Base-by-base conservation (phyloP, 352 stramenopile species). In the Peronospora destructor region DNA sequence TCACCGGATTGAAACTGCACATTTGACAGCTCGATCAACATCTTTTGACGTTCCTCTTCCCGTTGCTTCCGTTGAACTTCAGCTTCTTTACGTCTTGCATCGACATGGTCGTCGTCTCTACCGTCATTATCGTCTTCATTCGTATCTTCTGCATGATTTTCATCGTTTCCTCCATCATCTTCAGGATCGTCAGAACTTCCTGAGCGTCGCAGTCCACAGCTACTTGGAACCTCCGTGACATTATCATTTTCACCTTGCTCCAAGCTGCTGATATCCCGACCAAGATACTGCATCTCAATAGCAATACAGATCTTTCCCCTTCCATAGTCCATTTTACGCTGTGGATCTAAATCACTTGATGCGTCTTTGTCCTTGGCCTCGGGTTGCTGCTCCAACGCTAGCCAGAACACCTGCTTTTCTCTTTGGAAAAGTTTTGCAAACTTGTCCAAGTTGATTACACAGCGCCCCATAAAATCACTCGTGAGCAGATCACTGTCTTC, bases 1-100 rank as follows among this genome's bases (percentile, higher is more conserved):
- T 95, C 85, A 29, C 85, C 85, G 23, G 76, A 79, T 43, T 71
- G 40, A 48, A 95, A 87, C 41, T 87, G 68, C 25, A 91, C 64
- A 17, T 87, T 66, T 11, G 78, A 80, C 7, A 93, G 64, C 53
- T 88, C 76, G 4, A 65, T 45, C 19, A 95, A 51, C 65, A 85
- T 86, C 42, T 87, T 82, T 33, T 87, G 64, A 10, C 82, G 67
- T 51, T 92, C 79, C 32, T 76, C 76, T 55, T 91, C 70, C 11
- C 61, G 63, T 56, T 84, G 63, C 39, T 85, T 82, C 13, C 70
- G 66, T 33, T 91, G 66, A 25, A 78, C 65, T 36, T 76, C 66
- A 14, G 64, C 73, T 47, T 85, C 68, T 23, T 70, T 56, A 23
- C 59, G 53, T 26, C 45, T 61, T 6, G 59, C 50, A 35, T 67